These are phyloP conservation scores for Babesia sp. DNA, from an alignment of 169 alveolate genomes.

Conservation along the genomic window DNA sequence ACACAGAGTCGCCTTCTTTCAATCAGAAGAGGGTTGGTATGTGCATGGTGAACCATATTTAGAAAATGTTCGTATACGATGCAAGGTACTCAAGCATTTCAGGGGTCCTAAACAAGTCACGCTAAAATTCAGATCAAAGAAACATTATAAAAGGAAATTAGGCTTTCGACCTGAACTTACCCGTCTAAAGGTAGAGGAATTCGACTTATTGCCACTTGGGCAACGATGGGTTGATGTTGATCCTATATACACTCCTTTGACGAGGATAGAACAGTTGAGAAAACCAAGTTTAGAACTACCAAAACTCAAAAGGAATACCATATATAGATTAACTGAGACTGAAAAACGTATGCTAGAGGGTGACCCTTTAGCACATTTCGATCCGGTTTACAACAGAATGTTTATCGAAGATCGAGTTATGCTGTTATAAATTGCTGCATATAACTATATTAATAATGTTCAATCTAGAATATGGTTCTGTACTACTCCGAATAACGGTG, in stretches of 20 bases:
- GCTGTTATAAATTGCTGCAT: constrained; percentile 5
- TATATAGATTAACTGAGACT: constrained; percentile 44
- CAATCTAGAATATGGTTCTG: constrained; percentile 17
- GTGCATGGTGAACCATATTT: constrained; percentile 80
- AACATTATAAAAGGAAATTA: constrained; percentile 74
- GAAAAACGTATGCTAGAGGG: constrained; percentile 43
- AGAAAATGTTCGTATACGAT: constrained; percentile 77
- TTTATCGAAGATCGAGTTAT: constrained; percentile 13
- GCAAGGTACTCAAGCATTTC: constrained; percentile 77
- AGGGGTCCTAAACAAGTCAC: constrained; percentile 80
- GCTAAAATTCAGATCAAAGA: constrained; percentile 79
- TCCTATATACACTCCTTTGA: constrained; percentile 48
- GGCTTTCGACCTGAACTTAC: constrained; percentile 81
- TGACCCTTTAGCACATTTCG: constrained; percentile 66
- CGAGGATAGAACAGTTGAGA: constrained; percentile 48
- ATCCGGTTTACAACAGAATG: constrained; percentile 59
- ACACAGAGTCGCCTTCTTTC: constrained; percentile 75
- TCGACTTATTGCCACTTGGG: constrained; percentile 44
- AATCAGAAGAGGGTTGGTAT: constrained; percentile 72
- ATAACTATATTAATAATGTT: background rate
- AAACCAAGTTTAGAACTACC: constrained; percentile 51
- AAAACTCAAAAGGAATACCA: constrained; percentile 57
- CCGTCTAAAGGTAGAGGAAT: constrained; percentile 68
- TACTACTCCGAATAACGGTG: constrained; percentile 52
- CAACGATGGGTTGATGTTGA: constrained; percentile 43